Base-by-base conservation (phyloP, 108 stramenopile species). In the Skeletonema menzelii region DNA sequence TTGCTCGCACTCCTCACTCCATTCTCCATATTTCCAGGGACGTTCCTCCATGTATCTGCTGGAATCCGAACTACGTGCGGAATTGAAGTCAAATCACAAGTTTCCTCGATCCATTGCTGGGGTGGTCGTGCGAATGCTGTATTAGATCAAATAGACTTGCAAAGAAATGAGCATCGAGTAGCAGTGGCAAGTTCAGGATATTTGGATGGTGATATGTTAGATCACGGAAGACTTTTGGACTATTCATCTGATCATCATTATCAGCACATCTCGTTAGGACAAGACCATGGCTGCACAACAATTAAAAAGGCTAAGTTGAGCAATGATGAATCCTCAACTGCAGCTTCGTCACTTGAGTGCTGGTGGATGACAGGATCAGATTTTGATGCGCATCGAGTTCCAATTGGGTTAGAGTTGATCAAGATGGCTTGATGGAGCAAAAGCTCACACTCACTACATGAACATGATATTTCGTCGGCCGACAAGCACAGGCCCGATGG, bases 321-420 rank as follows among this genome's bases (percentile, higher is more conserved):
- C 30, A 14, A 19, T 37, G 56, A 69, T 60, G 53, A 44, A 55
- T 38, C 63, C 28, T 53, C 49, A 38, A 2, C 38, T 6, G 30
- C 57, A 42, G n/a, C 57, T 35, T 32, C 34, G 10, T 69, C 62
- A 27, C 64, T 77, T 65, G 55, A 73, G 27, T 78, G 72, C 34
- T 76, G 75, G 75, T 78, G 71, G 77, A 47, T 73, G 65, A 62
- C 58, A 15, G 77, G 71, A 56, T 72, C 77, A 12, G 65, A 78
- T 67, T 78, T 72, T 49, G 65, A 64, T 38, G 72, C 72, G 22
- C 77, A 78, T 58, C 28, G 35, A 27, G 72, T 78, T 32, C 77
- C 77, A 15, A 59, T 67, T 12, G 57, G 65, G 3, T 67, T 67
- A 27, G 57, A 40, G 1, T 53, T 78, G 47, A 56, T 64, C 8